Conservation (phyloP, 1,284 basidiomycete genomes). For the Singerocomus inundabilis region DNA sequence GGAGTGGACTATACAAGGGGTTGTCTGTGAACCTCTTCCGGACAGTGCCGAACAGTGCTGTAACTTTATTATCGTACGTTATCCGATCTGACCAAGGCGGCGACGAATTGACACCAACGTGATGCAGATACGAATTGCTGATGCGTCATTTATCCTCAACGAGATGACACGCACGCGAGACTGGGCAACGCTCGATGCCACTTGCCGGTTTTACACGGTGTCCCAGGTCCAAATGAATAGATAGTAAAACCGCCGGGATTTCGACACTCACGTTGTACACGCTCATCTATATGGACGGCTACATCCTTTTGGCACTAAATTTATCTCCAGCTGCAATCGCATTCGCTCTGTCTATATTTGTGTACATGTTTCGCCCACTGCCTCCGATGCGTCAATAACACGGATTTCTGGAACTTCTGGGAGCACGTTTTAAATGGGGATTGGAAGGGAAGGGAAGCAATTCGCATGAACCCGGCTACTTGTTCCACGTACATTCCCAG, state of each 20-base stretch:
- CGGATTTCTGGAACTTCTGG: conserved; percentile 4
- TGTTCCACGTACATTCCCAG: conserved; percentile 4
- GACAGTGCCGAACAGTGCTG: conserved; percentile 91
- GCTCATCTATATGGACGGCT: background rate
- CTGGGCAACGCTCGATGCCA: too few species aligned
- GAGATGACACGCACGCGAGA: conserved; percentile 8
- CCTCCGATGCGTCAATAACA: conserved; percentile 7
- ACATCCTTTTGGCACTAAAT: conserved; percentile 15
- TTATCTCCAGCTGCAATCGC: conserved; percentile 11
- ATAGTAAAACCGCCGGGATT: background rate
- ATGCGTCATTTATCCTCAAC: conserved; percentile 55
- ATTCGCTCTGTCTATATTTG: conserved; percentile 9
- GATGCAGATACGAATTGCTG: conserved; percentile 59
- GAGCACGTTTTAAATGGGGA: conserved; percentile 14
- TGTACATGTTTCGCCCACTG: background rate
- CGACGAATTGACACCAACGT: background rate
- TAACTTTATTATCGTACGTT: conserved; percentile 92
- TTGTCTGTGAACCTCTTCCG: conserved; percentile 87
- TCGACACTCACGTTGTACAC: conserved; percentile 14
- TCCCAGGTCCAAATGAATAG: too few species aligned
- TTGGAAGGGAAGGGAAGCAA: conserved; percentile 4
- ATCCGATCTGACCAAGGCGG: background rate
- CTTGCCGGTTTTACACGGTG: too few species aligned
- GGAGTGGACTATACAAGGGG: conserved; percentile 86
- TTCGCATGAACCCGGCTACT: background rate